Percentiles rank a stretch among this genome's conserved stretches.
phyloP scores from a whole-genome alignment of 257 asterid species.

The Salvia hispanica region DNA sequence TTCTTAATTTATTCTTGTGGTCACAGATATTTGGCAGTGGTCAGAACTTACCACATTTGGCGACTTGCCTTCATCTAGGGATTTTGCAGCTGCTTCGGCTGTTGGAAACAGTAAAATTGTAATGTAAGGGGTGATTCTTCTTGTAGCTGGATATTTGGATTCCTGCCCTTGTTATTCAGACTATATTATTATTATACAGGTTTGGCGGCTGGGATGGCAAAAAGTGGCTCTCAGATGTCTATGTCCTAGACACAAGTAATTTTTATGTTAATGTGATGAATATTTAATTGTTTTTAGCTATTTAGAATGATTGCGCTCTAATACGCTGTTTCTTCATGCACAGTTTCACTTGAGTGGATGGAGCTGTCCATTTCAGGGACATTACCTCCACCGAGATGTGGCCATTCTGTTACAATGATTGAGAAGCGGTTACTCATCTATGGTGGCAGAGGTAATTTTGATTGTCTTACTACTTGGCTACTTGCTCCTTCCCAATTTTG shows the following conservation, averaged over 20 bases:
- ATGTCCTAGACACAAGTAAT: constrained; percentile 85
- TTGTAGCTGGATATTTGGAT: constrained; percentile 27
- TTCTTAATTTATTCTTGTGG: constrained; percentile 28
- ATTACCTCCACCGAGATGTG: constrained; percentile 96
- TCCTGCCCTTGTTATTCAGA: constrained; percentile 29
- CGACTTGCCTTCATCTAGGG: constrained; percentile 95
- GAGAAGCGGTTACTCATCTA: constrained; percentile 95
- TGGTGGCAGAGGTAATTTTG: constrained; percentile 89
- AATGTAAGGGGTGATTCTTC: constrained; percentile 49
- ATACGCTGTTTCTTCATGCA: constrained; percentile 29
- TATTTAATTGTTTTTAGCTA: not conserved
- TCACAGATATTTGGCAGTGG: constrained; percentile 96
- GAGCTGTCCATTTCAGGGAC: constrained; percentile 85
- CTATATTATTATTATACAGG: constrained; percentile 54
- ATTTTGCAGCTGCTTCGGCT: constrained; percentile 95
- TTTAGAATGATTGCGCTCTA: constrained; percentile 17
- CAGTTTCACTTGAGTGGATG: constrained; percentile 98
- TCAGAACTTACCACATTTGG: constrained; percentile 97
- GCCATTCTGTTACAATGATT: constrained; percentile 93
- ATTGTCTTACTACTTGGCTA: constrained; percentile 14
- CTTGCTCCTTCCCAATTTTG: no score
- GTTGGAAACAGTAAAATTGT: constrained; percentile 91
- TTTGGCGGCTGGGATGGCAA: constrained; percentile 99
- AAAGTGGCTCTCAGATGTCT: constrained; percentile 97
- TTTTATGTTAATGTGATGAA: constrained; percentile 5